Percentiles rank a stretch among this genome's conserved stretches.
These are phyloP conservation scores for Terfezia boudieri DNA, from an alignment of 495 filamentous ascomycete genomes.

Conservation along the genomic window DNA sequence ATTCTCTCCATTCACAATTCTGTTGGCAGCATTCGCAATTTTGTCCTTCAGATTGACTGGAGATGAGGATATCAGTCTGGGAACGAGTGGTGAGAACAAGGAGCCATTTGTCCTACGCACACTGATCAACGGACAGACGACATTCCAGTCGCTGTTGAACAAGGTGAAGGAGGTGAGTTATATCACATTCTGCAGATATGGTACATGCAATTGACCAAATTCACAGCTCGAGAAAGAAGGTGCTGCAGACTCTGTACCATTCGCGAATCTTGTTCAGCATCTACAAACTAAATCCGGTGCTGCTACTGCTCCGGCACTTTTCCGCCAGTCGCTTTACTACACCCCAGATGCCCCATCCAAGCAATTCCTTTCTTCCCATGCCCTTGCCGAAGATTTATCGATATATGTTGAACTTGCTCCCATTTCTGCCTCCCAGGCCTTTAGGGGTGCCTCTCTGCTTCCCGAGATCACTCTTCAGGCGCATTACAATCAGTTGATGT, in stretches of 20 bases:
- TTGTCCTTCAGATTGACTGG: constrained; percentile 30
- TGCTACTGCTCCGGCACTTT: constrained; percentile 24
- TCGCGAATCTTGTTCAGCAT: constrained; percentile 25
- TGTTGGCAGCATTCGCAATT: constrained; percentile 27
- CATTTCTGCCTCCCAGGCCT: constrained; percentile 7
- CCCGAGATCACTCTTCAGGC: constrained; percentile 24
- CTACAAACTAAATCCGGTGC: constrained; percentile 26
- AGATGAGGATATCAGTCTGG: constrained; percentile 31
- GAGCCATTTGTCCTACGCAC: constrained; percentile 29
- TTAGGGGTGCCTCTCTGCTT: constrained; percentile 11
- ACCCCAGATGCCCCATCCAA: constrained; percentile 24
- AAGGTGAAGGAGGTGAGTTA: constrained; percentile 27
- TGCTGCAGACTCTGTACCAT: constrained; percentile 26
- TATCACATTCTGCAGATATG: background rate
- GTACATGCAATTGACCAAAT: constrained; percentile 1
- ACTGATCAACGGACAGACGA: constrained; percentile 22
- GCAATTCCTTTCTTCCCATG: constrained; percentile 15
- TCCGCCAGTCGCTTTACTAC: constrained; percentile 30
- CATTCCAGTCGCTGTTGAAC: constrained; percentile 24
- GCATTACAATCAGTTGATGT: constrained; percentile 30
- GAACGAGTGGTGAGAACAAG: constrained; percentile 25
- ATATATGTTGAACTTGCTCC: constrained; percentile 23
- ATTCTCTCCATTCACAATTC: constrained; percentile 25
- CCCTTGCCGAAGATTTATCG: constrained; percentile 25
- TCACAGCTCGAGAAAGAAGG: constrained; percentile 21